Evolutionary conservation across 169 alveolate species (phyloP), one percentile per base, ranked within the genome.

Genomic region (Babesia bovis): DNA sequence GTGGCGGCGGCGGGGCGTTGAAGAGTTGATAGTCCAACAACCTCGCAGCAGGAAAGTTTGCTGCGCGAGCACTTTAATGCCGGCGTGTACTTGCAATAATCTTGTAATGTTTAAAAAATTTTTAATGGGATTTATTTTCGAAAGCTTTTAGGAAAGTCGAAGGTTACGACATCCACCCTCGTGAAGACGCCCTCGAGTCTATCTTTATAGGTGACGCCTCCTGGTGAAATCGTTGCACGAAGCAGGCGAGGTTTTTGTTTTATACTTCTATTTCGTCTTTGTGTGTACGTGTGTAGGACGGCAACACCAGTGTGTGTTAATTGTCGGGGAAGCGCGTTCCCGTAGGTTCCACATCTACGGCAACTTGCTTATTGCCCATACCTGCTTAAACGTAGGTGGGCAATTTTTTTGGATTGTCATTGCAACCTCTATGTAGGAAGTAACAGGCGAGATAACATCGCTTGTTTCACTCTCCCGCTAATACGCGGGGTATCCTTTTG

Each of bases 41-140:
- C 26, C 42, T n/a, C 17, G 36, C 47, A 35, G 66, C 66, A 25
- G n/a, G 66, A 32, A 35, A 1, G 12, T 30, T 56, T 33, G 47
- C 49, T 56, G 23, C 44, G 49, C 66, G 49, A 23, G 66, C 49
- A 56, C 66, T 56, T 56, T 21, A 4, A 7, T 35, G 66, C 49
- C 30, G 19, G 4, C 6, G 30, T 5, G 17, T 26, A 56, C 44
- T 28, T 49, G 44, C 44, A 15, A 35, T n/a, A 15, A 32, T 12
- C 15, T 7, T 35, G 19, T 13, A 23, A 35, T n/a, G 5, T 12
- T 5, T n/a, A 1, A 44, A 32, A 25, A 35, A 35, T 19, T 0
- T 12, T 15, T 9, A 6, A 1, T 25, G 33, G 44, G 9, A 7
- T 12, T n/a, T 26, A 15, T 4, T 32, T 5, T 28, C n/a, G 21